A percentile compares a stretch with the other conserved stretches of the same genome.
Evolutionary conservation across 768 basidiomycete species (phyloP).

Genomic region (Mycena venus): DNA sequence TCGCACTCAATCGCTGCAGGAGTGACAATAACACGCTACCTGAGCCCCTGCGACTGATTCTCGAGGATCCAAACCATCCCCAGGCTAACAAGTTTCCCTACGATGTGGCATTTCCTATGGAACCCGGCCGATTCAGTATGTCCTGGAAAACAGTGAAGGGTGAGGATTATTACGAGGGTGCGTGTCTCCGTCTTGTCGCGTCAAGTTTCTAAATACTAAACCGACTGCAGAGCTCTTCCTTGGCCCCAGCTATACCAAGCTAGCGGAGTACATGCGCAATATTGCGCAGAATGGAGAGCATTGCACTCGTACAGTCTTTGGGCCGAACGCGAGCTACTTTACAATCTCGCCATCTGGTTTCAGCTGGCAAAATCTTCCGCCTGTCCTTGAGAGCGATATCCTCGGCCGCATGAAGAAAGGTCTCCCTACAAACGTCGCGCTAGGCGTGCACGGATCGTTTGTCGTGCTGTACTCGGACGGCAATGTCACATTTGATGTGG

Average conservation of each 20-base stretch:
- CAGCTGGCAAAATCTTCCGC: conserved; percentile 29
- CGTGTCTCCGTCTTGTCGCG: not conserved
- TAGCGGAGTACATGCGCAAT: conserved; percentile 29
- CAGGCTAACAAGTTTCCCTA: conserved; percentile 29
- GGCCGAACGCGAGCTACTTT: conserved; percentile 31
- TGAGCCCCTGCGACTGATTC: conserved; percentile 26
- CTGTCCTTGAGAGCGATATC: conserved; percentile 23
- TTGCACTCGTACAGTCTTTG: conserved; percentile 30
- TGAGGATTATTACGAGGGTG: conserved; percentile 34
- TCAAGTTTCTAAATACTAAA: not conserved
- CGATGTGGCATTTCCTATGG: conserved; percentile 31
- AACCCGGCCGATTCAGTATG: conserved; percentile 22
- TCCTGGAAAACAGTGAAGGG: conserved; percentile 25
- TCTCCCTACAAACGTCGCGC: conserved; percentile 23
- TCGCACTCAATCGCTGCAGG: not conserved
- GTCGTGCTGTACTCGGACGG: conserved; percentile 27
- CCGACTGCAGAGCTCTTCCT: conserved; percentile 32
- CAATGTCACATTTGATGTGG: conserved; percentile 29
- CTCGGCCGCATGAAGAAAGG: conserved; percentile 23
- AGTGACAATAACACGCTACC: conserved; percentile 30
- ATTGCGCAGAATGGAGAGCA: conserved; percentile 28
- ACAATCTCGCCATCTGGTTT: conserved; percentile 6
- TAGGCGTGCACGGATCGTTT: conserved; percentile 29
- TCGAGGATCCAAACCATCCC: conserved; percentile 34
- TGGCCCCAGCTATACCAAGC: conserved; percentile 28